Evolutionary conservation across 2,329 filamentous ascomycete genomes (phyloP).

Genomic region (Apiospora pterosperma): DNA sequence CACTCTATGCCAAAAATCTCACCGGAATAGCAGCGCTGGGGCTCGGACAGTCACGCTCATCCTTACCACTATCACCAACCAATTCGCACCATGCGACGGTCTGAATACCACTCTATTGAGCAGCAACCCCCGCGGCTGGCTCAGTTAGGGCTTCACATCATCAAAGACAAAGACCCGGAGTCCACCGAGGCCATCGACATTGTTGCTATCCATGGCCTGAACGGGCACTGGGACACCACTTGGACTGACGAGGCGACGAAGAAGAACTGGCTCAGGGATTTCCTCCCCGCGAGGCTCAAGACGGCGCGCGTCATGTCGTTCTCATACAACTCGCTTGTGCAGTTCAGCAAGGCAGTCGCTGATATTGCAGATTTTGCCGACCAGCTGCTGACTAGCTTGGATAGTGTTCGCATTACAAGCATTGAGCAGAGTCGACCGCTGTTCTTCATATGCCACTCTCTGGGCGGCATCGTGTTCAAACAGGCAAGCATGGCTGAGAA

Average conservation of each 20-base stretch:
- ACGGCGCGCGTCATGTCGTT: conserved; percentile 20
- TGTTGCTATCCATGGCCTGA: conserved; percentile 4
- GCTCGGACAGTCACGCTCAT: too few species aligned
- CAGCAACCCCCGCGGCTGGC: neutral
- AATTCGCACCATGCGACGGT: too few species aligned
- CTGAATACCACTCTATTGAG: neutral
- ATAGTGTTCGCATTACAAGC: conserved; percentile 11
- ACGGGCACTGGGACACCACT: conserved; percentile 2
- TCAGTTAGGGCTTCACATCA: neutral
- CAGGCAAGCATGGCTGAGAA: conserved; percentile 13
- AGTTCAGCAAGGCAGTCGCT: conserved; percentile 17
- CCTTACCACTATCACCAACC: too few species aligned
- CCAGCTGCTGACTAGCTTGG: conserved; percentile 16
- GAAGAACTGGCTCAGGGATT: conserved; percentile 11
- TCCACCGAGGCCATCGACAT: neutral
- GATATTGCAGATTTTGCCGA: conserved; percentile 18
- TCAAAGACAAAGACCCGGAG: neutral
- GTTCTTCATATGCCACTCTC: conserved; percentile 24
- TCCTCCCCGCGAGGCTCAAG: conserved; percentile 18
- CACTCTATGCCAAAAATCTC: too few species aligned
- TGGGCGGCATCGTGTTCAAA: conserved; percentile 27
- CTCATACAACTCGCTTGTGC: conserved; percentile 26
- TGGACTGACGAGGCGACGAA: conserved; percentile 2
- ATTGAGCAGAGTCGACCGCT: conserved; percentile 14
- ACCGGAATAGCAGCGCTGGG: too few species aligned